Evolutionary conservation across 345 rosid species (phyloP), one percentile per base, ranked within the genome.

Genomic region (Pugionium dolabratum): DNA sequence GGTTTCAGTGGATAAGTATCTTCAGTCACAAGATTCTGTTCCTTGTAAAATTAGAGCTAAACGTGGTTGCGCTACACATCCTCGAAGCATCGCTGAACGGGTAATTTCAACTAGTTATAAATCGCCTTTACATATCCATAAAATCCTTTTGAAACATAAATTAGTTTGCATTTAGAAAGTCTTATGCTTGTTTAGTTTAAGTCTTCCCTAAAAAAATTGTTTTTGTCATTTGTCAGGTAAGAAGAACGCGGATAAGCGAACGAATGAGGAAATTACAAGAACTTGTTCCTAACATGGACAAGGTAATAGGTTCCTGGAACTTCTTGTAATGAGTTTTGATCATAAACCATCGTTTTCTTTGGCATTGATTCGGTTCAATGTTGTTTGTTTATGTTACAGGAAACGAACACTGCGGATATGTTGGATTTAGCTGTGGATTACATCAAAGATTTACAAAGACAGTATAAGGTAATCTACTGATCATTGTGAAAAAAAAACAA

Each of bases 11-110:
- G 97, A 90, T 60, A 93, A 84, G 70, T 81, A 78, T 59, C 76
- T 86, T 52, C 86, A 81, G 34, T 79, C 83, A 30, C 99, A 86
- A 78, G 99, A 88, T 67, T 83, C 97, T 9, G 95, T 88, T 69
- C 99, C 99, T 52, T 94, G 96, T 78, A 94, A 90, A 72, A 78
- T 83, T 48, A 76, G 99, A 77, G 99, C 99, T 25, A 94, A 94
- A 80, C 91, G 99, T 18, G 99, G 99, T n/a, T 90, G 92, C 32
- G 99, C 99, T 30, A 94, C 99, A 67, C 99, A 94, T 80, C 99
- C 99, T 77, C 85, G 99, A 74, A 94, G 99, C 77, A 88, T 94
- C n/a, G 99, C 99, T 8, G 99, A 94, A 76, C 76, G 99, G 85
- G 99, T 94, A 85, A 64, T 1, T 68, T 52, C 10, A 47, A 3